Conservation (phyloP, 148 eudicot species). For the Gaultheria prostrata region DNA sequence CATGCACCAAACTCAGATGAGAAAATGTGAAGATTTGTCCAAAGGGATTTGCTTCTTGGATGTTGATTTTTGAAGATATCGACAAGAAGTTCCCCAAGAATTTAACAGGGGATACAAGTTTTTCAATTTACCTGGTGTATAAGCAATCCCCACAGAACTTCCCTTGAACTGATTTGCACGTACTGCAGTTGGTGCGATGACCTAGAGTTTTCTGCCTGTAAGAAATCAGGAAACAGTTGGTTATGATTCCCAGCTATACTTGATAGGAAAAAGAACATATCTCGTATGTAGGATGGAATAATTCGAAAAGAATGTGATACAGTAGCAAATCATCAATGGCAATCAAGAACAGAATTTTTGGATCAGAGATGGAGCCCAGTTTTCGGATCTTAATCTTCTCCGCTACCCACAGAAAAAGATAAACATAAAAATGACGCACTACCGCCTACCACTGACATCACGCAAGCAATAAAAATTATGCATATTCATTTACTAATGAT, state of each 20-base stretch:
- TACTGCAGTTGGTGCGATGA: slow-evolving; percentile 56
- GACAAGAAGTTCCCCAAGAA: background rate
- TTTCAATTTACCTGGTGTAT: slow-evolving; percentile 49
- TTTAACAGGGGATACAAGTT: background rate
- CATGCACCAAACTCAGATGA: background rate
- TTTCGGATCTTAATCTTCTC: slow-evolving; percentile 7
- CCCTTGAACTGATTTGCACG: slow-evolving; percentile 47
- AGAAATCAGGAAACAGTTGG: slow-evolving; percentile 3
- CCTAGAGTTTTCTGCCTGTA: slow-evolving; percentile 71
- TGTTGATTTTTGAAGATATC: background rate
- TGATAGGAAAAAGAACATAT: background rate
- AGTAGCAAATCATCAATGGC: background rate
- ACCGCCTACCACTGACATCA: background rate
- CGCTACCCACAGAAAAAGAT: background rate
- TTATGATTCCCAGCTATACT: background rate
- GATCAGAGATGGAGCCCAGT: background rate
- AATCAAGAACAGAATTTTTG: background rate
- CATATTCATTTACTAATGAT: background rate
- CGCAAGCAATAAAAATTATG: background rate
- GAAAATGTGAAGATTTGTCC: background rate
- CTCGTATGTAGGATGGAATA: background rate
- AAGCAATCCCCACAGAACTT: slow-evolving; percentile 84
- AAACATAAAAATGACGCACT: background rate
- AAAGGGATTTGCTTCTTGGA: background rate
- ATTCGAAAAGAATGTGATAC: background rate